Evolutionary conservation across 1,284 basidiomycete genomes (phyloP), one percentile per base, ranked within the genome.

Genomic region (Cryptococcus amylolentus): DNA sequence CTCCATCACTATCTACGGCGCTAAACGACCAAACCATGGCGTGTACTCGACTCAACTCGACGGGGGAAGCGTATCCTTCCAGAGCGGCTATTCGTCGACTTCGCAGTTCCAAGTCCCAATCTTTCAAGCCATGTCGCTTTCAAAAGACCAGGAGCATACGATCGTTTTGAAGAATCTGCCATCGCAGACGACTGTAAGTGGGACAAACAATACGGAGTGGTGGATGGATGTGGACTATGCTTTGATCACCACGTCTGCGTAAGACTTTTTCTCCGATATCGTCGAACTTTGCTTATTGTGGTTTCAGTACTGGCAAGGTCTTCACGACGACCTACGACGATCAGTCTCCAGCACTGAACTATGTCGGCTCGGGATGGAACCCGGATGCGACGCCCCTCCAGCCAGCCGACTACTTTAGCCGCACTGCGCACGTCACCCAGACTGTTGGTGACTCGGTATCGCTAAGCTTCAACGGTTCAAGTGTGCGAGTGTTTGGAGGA

Each of bases 11-110:
- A 51, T 67, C 8, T 66, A 60, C 47, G 68, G 68, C 2, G 49
- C 57, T 1, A 63, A 61, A 20, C 48, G 64, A 16, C n/a, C 20
- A 3, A 66, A 67, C 48, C 67, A 67, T 44, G 68, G 68, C 4
- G 40, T 54, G 6, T 65, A 63, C 49, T 54, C 55, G 9, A 50
- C 62, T 66, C 52, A 58, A 41, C 43, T 65, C 4, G 62, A 64
- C 41, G 55, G 49, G 1, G 57, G 54, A 5, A 55, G 51, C 39
- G 40, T 55, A 10, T 26, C 43, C 5, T 57, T 46, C 46, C 46
- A 55, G n/a, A 27, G 42, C 23, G 64, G 57, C 2, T 53, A 59
- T 35, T 43, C 54, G 1, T 20, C 14, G 3, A 31, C 28, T 12
- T 28, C 35, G 1, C 4, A 46, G 14, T 57, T 60, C 13, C 61